These are phyloP conservation scores for Termitomyces titanicus DNA, from an alignment of 768 basidiomycete species.

Conservation along the genomic window DNA sequence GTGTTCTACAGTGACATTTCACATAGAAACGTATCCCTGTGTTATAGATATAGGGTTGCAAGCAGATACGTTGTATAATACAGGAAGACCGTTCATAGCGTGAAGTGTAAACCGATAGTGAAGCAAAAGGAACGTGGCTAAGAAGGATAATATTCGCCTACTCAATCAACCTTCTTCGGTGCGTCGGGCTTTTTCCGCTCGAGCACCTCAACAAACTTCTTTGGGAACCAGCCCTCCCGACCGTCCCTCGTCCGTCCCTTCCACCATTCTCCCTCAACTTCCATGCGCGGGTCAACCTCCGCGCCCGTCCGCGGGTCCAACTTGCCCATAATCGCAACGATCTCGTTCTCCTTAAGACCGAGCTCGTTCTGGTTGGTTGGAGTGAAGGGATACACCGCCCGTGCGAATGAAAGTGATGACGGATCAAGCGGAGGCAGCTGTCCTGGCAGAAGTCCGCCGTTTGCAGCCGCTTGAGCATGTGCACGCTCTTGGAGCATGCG, in stretches of 20 bases:
- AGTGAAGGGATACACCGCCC: slow-evolving; percentile 76
- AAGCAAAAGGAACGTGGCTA: not conserved
- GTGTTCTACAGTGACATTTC: no score
- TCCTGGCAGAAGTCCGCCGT: slow-evolving; percentile 32
- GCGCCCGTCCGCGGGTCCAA: slow-evolving; percentile 64
- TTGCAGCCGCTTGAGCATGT: slow-evolving; percentile 40
- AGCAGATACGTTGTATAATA: not conserved
- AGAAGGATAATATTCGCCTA: no score
- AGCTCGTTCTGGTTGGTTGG: slow-evolving; percentile 77
- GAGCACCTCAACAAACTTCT: slow-evolving; percentile 79
- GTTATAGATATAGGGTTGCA: not conserved
- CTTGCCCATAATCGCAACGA: slow-evolving; percentile 88
- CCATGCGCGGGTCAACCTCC: slow-evolving; percentile 63
- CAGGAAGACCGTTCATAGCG: not conserved
- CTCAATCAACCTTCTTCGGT: slow-evolving; percentile 22
- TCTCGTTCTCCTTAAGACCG: slow-evolving; percentile 80
- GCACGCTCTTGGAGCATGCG: slow-evolving; percentile 68
- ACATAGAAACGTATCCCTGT: no score
- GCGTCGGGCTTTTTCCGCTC: slow-evolving; percentile 34
- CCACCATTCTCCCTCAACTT: slow-evolving; percentile 86
- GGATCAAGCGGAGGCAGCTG: slow-evolving; percentile 71
- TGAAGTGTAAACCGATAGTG: slow-evolving; percentile 3
- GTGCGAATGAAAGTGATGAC: slow-evolving; percentile 75
- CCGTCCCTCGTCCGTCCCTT: slow-evolving; percentile 90
- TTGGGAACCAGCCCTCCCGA: slow-evolving; percentile 92